These are phyloP conservation scores for Ehretia macrophylla DNA, from an alignment of 257 asterid species.

Conservation along the genomic window DNA sequence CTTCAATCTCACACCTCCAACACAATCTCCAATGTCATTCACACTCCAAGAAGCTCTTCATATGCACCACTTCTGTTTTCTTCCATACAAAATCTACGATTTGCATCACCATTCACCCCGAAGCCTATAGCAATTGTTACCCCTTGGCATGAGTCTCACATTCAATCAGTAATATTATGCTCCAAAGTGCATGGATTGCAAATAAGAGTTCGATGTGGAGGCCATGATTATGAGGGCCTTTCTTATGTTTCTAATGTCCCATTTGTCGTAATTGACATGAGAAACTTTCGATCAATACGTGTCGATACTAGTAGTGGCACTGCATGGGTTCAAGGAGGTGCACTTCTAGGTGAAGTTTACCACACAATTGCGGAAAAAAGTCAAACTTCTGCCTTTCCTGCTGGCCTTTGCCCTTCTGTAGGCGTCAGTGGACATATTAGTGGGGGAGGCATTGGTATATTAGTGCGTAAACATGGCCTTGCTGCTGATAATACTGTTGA, in stretches of 20 bases:
- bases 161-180: slow-evolving; percentile 18
- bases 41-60: slow-evolving; percentile 21
- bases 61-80: slow-evolving; percentile 24
- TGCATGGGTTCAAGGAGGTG: slow-evolving; percentile 44
- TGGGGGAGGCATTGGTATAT: slow-evolving; percentile 46
- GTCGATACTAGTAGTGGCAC: slow-evolving; percentile 7
- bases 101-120: slow-evolving; percentile 26
- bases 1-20: slow-evolving; percentile 18
- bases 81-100: slow-evolving; percentile 36
- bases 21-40: slow-evolving; percentile 11
- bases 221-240: slow-evolving; percentile 53
- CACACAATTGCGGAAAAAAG: slow-evolving; percentile 12
- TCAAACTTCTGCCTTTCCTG: slow-evolving; percentile 32
- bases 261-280: slow-evolving; percentile 32
- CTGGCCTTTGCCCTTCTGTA: slow-evolving; percentile 42
- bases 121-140: slow-evolving; percentile 26
- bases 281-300: slow-evolving; percentile 17
- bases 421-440: slow-evolving; percentile 49
- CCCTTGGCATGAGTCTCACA: slow-evolving; percentile 21
- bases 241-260: slow-evolving; percentile 32
- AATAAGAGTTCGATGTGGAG: slow-evolving; percentile 36
- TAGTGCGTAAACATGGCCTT: slow-evolving; percentile 32
- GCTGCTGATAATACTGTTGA: slow-evolving; percentile 41
- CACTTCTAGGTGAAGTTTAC: slow-evolving; percentile 31
- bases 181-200: slow-evolving; percentile 18